phyloP scores from a whole-genome alignment of 208 protist species.

The Acanthamoeba divionensis region DNA sequence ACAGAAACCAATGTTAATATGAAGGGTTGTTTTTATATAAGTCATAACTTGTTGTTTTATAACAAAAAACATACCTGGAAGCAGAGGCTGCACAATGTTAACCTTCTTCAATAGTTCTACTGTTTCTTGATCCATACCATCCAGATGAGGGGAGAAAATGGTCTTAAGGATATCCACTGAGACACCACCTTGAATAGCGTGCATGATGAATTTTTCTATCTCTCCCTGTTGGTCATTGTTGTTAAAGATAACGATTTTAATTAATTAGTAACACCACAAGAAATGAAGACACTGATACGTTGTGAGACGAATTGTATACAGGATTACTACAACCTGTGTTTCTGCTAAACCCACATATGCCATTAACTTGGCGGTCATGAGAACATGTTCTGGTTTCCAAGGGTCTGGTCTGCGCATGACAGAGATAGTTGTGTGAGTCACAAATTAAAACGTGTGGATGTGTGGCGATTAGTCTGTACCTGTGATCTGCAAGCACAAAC shows the following conservation, averaged over 20 bases:
- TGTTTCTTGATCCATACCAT: not conserved
- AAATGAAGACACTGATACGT: no score
- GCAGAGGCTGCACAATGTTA: not conserved
- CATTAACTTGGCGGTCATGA: constrained; percentile 19
- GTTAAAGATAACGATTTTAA: not conserved
- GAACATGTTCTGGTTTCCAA: not conserved
- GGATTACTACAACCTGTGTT: not conserved
- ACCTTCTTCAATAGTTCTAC: not conserved
- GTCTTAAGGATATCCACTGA: not conserved
- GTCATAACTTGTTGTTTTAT: no score
- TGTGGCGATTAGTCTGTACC: no score
- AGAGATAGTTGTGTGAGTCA: no score
- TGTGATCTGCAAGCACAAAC: not conserved
- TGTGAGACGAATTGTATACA: no score
- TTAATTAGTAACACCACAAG: no score
- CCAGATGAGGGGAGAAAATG: not conserved
- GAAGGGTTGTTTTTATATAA: no score
- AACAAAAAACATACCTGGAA: not conserved
- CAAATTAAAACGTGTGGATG: no score
- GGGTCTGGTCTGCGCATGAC: not conserved
- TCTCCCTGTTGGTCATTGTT: not conserved
- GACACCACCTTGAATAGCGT: not conserved
- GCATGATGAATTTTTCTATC: not conserved
- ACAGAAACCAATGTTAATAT: no score
- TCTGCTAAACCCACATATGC: constrained; percentile 40